Conservation (phyloP, 2,329 filamentous ascomycete species). For the Allantophomopsis cytisporea region DNA sequence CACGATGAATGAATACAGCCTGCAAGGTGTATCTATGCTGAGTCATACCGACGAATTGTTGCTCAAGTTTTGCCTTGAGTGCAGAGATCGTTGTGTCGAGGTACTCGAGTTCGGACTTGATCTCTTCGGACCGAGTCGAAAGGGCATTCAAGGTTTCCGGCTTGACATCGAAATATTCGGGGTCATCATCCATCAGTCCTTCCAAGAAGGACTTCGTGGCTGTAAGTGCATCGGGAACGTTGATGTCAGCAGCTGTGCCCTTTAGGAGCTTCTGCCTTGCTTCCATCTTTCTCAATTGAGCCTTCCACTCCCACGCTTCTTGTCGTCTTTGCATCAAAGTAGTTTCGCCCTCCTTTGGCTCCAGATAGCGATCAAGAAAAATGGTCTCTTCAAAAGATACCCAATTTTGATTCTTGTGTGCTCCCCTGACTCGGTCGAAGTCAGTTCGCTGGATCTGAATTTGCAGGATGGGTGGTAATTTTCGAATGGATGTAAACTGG, state of each 20-base stretch:
- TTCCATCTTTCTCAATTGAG: conserved; percentile 42
- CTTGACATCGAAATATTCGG: conserved; percentile 27
- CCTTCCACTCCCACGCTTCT: conserved; percentile 63
- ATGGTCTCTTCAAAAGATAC: conserved; percentile 70
- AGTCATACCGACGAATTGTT: conserved; percentile 49
- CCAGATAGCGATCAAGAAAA: conserved; percentile 81
- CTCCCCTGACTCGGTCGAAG: conserved; percentile 45
- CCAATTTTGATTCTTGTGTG: conserved; percentile 63
- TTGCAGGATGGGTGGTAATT: conserved; percentile 75
- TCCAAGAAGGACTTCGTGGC: conserved; percentile 25
- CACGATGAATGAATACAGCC: conserved; percentile 85
- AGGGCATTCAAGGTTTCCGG: conserved; percentile 25
- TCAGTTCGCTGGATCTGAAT: conserved; percentile 78
- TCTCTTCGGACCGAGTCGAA: conserved; percentile 26
- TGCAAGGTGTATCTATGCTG: conserved; percentile 70
- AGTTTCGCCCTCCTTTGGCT: conserved; percentile 41
- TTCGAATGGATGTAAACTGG: conserved; percentile 58
- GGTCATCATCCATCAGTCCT: conserved; percentile 25
- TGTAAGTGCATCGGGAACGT: conserved; percentile 14
- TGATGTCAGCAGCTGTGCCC: conserved; percentile 9
- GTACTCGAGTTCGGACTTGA: conserved; percentile 29
- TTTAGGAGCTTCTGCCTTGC: conserved; percentile 15
- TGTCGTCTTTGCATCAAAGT: conserved; percentile 46
- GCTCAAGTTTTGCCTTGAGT: conserved; percentile 21
- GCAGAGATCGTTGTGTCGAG: conserved; percentile 32